phyloP scores from a whole-genome alignment of 2,329 filamentous ascomycete species.

The Sclerotinia minor region DNA sequence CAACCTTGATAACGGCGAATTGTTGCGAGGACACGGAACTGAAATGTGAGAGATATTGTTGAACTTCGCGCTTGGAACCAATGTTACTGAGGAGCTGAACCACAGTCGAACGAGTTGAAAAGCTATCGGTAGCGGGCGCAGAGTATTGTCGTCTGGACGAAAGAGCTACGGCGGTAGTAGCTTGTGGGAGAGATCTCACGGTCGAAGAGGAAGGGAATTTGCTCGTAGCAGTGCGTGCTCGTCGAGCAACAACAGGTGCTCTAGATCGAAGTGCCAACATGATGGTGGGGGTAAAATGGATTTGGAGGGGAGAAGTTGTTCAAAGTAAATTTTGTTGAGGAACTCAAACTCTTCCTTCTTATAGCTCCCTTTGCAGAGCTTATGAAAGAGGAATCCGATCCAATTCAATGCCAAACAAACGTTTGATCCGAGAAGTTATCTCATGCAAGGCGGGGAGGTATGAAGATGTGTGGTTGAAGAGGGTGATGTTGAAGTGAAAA shows the following conservation, averaged over 20 bases:
- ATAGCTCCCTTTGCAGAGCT: conserved; percentile 36
- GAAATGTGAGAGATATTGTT: conserved; percentile 97
- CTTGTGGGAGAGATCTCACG: conserved; percentile 37
- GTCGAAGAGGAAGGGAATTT: conserved; percentile 34
- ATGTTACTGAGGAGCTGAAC: conserved; percentile 93
- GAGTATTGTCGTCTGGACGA: conserved; percentile 38
- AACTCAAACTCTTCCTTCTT: conserved; percentile 26
- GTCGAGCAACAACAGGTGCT: conserved; percentile 38
- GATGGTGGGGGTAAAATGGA: conserved; percentile 28
- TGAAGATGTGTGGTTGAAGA: neutral
- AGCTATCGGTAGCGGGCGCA: conserved; percentile 37
- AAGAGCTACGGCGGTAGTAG: conserved; percentile 35
- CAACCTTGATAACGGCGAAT: conserved; percentile 98
- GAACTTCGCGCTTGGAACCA: conserved; percentile 91
- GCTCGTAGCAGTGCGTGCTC: conserved; percentile 35
- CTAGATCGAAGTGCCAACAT: conserved; percentile 42
- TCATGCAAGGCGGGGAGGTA: conserved; percentile 37
- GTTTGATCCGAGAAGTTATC: conserved; percentile 30
- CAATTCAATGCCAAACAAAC: conserved; percentile 35
- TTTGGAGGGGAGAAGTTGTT: conserved; percentile 18
- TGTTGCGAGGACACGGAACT: conserved; percentile 94
- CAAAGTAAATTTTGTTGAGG: conserved; percentile 7
- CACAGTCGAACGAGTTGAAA: conserved; percentile 70
- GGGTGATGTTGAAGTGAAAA: conserved; percentile 28
- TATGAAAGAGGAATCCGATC: conserved; percentile 25